Evolutionary conservation across 2,329 filamentous ascomycete species (phyloP), one percentile per base, ranked within the genome.

Genomic region (Endoconidiophora laricicola): DNA sequence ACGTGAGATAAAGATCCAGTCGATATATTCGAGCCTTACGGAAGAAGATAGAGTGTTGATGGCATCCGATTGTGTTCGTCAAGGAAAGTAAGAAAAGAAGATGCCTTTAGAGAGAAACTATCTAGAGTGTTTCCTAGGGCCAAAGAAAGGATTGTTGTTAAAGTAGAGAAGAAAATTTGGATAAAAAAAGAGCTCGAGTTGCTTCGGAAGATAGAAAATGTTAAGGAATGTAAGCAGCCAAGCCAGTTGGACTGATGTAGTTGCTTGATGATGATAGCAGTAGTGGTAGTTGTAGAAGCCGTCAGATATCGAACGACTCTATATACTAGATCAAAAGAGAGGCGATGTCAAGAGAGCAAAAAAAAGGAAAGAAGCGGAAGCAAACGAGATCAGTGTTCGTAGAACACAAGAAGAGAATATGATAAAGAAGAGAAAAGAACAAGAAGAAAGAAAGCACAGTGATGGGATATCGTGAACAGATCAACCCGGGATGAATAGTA

Each of bases 321-420:
- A 48, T 51, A 41, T 47, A 42, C 40, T 29, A 52, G 44, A 41
- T 24, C 6, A 20, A 43, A 43, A 24, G 40, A 43, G 20, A 24
- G 40, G 18, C 24, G 16, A 20, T 36, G 9, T 45, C 23, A 36
- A 45, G 23, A n/a, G 26, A 45, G 24, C 29, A 43, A 49, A 46
- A 42, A 53, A 53, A 74, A 64, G 69, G 73, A 63, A 62, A 70
- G 69, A 66, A 33, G 69, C 26, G 56, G 55, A 55, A 58, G 57
- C 56, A 56, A 59, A 33, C 29, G 9, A 58, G 56, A 57, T 33
- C 9, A 12, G 29, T 12, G 29, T 33, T 33, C 29, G 57, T 58
- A 58, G 57, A 51, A 58, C 49, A 55, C 55, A 56, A 54, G 56
- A 58, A 55, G 55, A 50, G 53, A 44, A 52, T 33, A 29, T 37